Evolutionary conservation across 78 protist species (phyloP).

Genomic region (Dictyostelium capitatum): DNA sequence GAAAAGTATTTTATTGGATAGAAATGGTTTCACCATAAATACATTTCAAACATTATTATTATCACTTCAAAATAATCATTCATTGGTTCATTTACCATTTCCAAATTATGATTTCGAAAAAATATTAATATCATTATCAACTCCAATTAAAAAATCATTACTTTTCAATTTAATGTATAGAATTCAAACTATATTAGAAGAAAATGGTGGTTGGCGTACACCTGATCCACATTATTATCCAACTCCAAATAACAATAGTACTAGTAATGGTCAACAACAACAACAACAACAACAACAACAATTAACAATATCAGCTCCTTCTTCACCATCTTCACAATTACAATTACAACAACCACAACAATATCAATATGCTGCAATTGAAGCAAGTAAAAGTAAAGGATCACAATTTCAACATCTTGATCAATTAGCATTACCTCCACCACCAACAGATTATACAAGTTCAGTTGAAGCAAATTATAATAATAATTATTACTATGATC

Average conservation of each 20-base stretch:
- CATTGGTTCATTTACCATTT: conserved; percentile 15
- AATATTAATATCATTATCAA: neutral
- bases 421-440: neutral
- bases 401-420: neutral
- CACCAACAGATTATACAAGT: neutral
- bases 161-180: neutral
- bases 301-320: neutral
- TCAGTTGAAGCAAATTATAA: neutral
- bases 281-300: neutral
- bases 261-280: neutral
- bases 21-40: conserved; percentile 27
- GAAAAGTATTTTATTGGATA: conserved; percentile 23
- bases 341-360: neutral
- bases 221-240: conserved; percentile 30
- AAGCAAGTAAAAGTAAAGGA: too few species aligned
- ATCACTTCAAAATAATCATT: conserved; percentile 32
- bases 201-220: conserved; percentile 10
- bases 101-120: conserved; percentile 43
- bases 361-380: neutral
- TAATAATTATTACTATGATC: neutral
- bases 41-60: conserved; percentile 28
- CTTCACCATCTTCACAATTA: neutral
- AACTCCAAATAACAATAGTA: neutral
- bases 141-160: neutral
- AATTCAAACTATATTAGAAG: conserved; percentile 29